Conservation (phyloP, 768 basidiomycete species). For the Amanita polypyramis region DNA sequence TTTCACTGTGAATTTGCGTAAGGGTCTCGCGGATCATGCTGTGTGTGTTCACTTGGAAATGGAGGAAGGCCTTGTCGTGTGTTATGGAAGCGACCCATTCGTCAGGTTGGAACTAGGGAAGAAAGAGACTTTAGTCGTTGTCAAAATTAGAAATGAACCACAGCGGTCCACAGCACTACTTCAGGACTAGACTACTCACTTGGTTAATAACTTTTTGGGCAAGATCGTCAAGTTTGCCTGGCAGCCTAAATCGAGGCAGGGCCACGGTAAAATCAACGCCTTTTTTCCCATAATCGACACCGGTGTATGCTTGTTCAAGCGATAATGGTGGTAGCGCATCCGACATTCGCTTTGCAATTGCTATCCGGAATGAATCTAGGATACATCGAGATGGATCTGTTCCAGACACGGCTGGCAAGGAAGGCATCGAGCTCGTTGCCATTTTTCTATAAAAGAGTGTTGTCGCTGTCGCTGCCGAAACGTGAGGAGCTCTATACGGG, state of each 20-base stretch:
- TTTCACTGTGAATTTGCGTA: conserved; percentile 63
- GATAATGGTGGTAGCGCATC: conserved; percentile 53
- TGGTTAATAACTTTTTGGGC: conserved; percentile 64
- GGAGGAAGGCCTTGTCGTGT: conserved; percentile 72
- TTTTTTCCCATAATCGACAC: conserved; percentile 87
- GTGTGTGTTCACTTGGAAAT: conserved; percentile 61
- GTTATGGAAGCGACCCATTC: conserved; percentile 64
- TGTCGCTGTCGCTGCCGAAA: conserved; percentile 1
- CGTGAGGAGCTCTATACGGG: background rate
- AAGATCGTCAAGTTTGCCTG: conserved; percentile 72
- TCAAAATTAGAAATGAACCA: conserved; percentile 17
- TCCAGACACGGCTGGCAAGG: conserved; percentile 23
- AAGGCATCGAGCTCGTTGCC: conserved; percentile 15
- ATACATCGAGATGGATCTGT: conserved; percentile 58
- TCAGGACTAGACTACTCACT: conserved; percentile 26
- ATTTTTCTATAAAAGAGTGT: conserved; percentile 9
- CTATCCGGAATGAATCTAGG: conserved; percentile 71
- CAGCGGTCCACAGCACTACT: background rate
- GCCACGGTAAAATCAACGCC: conserved; percentile 91
- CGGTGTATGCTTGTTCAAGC: conserved; percentile 70
- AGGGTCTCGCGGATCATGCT: conserved; percentile 60
- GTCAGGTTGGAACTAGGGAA: conserved; percentile 69
- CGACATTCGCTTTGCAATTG: conserved; percentile 64
- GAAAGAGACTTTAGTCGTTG: conserved; percentile 1
- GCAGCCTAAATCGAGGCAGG: conserved; percentile 80